Evolutionary conservation across 768 basidiomycete genomes (phyloP).

Genomic region (Exsudoporus frostii): DNA sequence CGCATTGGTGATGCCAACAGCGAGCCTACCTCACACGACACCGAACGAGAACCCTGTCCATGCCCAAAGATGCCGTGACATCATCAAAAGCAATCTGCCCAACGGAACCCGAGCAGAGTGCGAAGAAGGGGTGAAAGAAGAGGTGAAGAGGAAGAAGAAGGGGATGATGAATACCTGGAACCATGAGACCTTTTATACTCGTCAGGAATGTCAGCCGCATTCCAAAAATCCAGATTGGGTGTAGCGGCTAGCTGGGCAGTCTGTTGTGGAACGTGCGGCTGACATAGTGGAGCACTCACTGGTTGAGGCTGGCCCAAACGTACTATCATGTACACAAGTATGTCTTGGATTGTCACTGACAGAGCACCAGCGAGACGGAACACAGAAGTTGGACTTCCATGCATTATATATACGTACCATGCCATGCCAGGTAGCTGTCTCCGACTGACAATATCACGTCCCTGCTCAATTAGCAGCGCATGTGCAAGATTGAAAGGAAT

Average conservation of each 20-base stretch:
- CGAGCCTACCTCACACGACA: neutral
- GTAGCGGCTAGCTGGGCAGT: neutral
- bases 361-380: too few relatives aligned
- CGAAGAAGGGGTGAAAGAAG: neutral
- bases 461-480: too few relatives aligned
- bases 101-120: slow-evolving; percentile 1
- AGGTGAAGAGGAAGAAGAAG: neutral
- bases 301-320: too few relatives aligned
- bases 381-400: too few relatives aligned
- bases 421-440: too few relatives aligned
- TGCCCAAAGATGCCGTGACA: neutral
- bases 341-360: too few relatives aligned
- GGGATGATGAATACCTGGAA: neutral
- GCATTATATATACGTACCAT: too few relatives aligned
- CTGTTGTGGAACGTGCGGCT: neutral
- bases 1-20: neutral
- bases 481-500: too few relatives aligned
- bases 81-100: neutral
- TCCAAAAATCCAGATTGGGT: neutral
- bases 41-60: neutral
- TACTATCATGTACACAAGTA: too few relatives aligned
- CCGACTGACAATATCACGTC: too few relatives aligned
- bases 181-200: neutral
- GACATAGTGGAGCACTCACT: neutral
- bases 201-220: slow-evolving; percentile 1